Evolutionary conservation across 768 basidiomycete genomes (phyloP), one percentile per base, ranked within the genome.

Genomic region (Tephrocybe sp.): DNA sequence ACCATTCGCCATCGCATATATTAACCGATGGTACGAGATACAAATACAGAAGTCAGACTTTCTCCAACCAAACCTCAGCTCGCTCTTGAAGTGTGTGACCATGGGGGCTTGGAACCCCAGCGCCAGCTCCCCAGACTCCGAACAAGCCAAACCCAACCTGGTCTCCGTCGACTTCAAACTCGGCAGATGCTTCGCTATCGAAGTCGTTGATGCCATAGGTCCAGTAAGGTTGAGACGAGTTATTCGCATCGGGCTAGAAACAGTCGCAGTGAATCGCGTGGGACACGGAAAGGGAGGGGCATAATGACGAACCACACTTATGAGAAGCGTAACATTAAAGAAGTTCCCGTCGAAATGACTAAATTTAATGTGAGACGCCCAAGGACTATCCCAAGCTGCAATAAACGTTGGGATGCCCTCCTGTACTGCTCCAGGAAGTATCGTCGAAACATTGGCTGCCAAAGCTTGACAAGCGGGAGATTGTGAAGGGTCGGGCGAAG

Each of bases 31-130:
- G 43, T 45, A 53, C 48, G 34, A 31, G 16, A 4, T 9, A 16
- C 39, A 33, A 10, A 13, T 13, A 36, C 35, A 13, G 4, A 14
- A 3, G 20, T 52, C 50, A 50, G 38, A 53, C 20, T 34, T 58
- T 60, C 19, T 58, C 54, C 32, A 67, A 62, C 61, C 59, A 65
- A 17, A 62, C 53, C 53, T 65, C 64, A 3, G 65, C 57, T n/a
- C 59, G 40, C 9, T 65, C 64, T 39, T 55, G 54, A 7, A 51
- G 55, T 2, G 62, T 53, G 0, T 31, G 19, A 2, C 65, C 62
- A 5, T 14, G 11, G 1, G 60, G 60, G 40, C 46, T 50, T 33
- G 48, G 34, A 7, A 62, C 56, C 3, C 54, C 54, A 5, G 5
- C 33, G 1, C 63, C 62, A 0, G 60, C 57, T 22, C 63, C 65